A percentile compares a stretch with the other conserved stretches of the same genome.
phyloP scores from a whole-genome alignment of 2,329 filamentous ascomycete genomes.

The Exserohilum turcica region DNA sequence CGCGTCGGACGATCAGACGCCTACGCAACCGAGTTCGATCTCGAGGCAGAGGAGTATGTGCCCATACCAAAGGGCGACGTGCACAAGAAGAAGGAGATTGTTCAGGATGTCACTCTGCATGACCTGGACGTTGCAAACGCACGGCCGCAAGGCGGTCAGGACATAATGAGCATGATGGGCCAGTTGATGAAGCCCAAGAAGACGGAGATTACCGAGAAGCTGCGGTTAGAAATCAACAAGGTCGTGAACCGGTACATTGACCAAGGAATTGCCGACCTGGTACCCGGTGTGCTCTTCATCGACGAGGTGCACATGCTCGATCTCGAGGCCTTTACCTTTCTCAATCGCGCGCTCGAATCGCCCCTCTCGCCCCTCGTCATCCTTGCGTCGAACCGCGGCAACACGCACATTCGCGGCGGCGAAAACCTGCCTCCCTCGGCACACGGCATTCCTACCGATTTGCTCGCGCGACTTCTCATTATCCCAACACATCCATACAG shows the following conservation, averaged over 20 bases:
- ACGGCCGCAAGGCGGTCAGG: constrained; percentile 92
- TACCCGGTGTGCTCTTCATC: constrained; percentile 98
- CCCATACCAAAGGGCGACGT: constrained; percentile 98
- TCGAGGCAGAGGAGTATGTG: constrained; percentile 98
- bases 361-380: constrained; percentile 96
- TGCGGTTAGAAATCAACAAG: constrained; percentile 96
- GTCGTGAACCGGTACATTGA: constrained; percentile 99
- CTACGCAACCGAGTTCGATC: constrained; percentile 96
- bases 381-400: constrained; percentile 93
- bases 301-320: constrained; percentile 99
- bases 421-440: constrained; percentile 69
- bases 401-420: constrained; percentile 87
- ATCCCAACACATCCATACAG: constrained; percentile 92
- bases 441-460: constrained; percentile 92
- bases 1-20: constrained; percentile 94
- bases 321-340: constrained; percentile 97
- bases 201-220: constrained; percentile 98
- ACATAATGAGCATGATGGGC: constrained; percentile 99
- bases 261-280: constrained; percentile 94
- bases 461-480: constrained; percentile 91
- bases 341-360: constrained; percentile 96
- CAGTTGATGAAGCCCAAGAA: constrained; percentile 99
- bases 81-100: constrained; percentile 99
- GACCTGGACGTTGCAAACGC: constrained; percentile 96
- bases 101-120: constrained; percentile 96